Evolutionary conservation across 1,284 basidiomycete genomes (phyloP).

Genomic region (Cutaneotrichosporon daszewskae): DNA sequence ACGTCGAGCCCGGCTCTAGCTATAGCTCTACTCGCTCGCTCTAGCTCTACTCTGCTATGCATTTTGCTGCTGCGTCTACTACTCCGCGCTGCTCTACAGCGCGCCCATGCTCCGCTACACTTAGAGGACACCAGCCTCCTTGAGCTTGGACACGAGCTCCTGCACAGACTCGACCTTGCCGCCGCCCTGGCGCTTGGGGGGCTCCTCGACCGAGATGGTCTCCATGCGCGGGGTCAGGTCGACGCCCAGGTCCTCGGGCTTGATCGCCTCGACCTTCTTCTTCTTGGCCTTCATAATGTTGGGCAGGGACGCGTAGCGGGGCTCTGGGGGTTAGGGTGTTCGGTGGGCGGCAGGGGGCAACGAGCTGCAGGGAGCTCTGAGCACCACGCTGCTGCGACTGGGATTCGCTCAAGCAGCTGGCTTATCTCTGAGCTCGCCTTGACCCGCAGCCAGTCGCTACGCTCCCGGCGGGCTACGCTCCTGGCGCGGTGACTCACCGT

Average conservation of each 20-base stretch:
- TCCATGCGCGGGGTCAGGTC: constrained; percentile 66
- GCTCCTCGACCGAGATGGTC: constrained; percentile 84
- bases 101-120: background rate
- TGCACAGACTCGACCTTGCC: constrained; percentile 84
- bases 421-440: too few species aligned
- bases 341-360: too few species aligned
- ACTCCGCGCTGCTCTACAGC: background rate
- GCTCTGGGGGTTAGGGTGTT: too few species aligned
- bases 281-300: constrained; percentile 99
- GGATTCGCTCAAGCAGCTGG: too few species aligned
- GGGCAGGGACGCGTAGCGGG: constrained; percentile 87
- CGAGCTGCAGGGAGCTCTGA: too few species aligned
- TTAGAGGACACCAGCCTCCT: constrained; percentile 72
- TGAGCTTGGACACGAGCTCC: constrained; percentile 82
- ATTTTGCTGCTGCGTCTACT: constrained; percentile 5
- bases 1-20: background rate
- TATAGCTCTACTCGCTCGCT: background rate
- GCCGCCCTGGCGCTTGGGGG: constrained; percentile 84
- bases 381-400: too few species aligned
- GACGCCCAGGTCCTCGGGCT: constrained; percentile 68
- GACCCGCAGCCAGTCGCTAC: too few species aligned
- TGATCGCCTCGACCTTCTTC: constrained; percentile 86
- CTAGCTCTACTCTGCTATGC: constrained; percentile 6
- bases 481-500: constrained; percentile 64
- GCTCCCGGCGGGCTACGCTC: too few species aligned